Percentiles rank a stretch among this genome's conserved stretches.
Conservation (phyloP, 306 rosid genomes). For the Argentina anserina region DNA sequence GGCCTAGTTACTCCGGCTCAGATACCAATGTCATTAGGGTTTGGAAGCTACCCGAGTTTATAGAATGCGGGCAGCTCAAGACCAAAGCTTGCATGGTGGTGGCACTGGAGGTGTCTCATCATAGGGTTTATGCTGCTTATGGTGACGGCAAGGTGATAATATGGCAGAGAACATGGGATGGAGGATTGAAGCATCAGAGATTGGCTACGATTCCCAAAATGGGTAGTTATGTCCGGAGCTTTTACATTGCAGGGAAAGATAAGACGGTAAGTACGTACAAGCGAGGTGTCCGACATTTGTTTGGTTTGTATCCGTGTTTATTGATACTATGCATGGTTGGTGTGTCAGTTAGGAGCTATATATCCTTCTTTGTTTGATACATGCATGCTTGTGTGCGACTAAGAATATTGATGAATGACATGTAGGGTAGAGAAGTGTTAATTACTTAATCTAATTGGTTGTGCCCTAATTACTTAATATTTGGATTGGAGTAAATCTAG, state of each 20-base stretch:
- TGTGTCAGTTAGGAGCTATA: background rate
- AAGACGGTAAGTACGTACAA: conserved; percentile 42
- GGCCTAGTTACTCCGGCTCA: conserved; percentile 79
- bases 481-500: background rate
- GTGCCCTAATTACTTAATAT: too few species aligned
- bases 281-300: background rate
- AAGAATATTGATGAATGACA: background rate
- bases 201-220: conserved; percentile 68
- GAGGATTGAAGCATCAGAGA: conserved; percentile 61
- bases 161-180: conserved; percentile 75
- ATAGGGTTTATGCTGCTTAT: conserved; percentile 82
- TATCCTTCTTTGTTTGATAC: background rate
- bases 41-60: conserved; percentile 89
- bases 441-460: too few species aligned
- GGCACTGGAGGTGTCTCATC: conserved; percentile 66
- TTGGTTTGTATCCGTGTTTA: conserved; percentile 11
- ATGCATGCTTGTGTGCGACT: background rate
- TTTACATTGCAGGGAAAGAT: conserved; percentile 66
- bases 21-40: conserved; percentile 56
- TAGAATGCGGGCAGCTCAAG: conserved; percentile 74
- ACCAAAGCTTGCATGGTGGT: conserved; percentile 66
- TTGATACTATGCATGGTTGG: conserved; percentile 3
- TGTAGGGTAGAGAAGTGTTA: background rate
- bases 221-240: conserved; percentile 60
- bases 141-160: conserved; percentile 76